Evolutionary conservation across 305 asterid genomes (phyloP).

Genomic region (Fraxinus velutina): DNA sequence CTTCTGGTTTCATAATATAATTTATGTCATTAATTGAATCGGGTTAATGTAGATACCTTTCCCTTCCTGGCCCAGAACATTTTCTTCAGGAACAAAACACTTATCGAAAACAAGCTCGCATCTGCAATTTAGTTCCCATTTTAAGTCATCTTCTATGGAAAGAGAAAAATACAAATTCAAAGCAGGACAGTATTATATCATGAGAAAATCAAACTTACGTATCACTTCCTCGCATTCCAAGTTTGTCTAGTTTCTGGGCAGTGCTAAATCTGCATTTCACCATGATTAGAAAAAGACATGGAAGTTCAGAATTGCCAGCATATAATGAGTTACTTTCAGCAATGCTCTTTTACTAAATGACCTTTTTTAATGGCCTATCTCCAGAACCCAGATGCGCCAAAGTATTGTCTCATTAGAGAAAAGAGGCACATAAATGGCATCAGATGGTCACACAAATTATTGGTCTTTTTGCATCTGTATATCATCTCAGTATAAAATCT

Average conservation of each 20-base stretch:
- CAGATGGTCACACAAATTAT: background rate
- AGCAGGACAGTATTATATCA: constrained; percentile 9
- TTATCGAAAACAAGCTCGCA: constrained; percentile 97
- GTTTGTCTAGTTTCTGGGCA: constrained; percentile 97
- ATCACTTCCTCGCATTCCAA: constrained; percentile 99
- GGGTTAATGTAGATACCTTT: constrained; percentile 53
- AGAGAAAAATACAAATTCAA: constrained; percentile 13
- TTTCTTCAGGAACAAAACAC: constrained; percentile 89
- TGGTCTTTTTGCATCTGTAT: background rate
- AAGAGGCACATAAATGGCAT: background rate
- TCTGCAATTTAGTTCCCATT: constrained; percentile 44
- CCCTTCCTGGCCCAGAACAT: constrained; percentile 88
- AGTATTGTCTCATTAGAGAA: background rate
- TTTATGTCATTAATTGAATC: background rate
- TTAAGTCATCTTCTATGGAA: constrained; percentile 22
- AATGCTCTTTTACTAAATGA: background rate
- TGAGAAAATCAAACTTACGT: constrained; percentile 54
- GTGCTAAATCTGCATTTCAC: constrained; percentile 78
- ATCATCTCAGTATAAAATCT: background rate
- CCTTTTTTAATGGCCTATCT: background rate
- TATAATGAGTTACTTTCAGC: background rate
- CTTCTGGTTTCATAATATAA: background rate
- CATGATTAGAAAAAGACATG: constrained; percentile 10
- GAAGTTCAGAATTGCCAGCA: constrained; percentile 21
- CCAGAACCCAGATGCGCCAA: background rate